phyloP scores from a whole-genome alignment of 352 stramenopile genomes.

The Globisporangium nunn region DNA sequence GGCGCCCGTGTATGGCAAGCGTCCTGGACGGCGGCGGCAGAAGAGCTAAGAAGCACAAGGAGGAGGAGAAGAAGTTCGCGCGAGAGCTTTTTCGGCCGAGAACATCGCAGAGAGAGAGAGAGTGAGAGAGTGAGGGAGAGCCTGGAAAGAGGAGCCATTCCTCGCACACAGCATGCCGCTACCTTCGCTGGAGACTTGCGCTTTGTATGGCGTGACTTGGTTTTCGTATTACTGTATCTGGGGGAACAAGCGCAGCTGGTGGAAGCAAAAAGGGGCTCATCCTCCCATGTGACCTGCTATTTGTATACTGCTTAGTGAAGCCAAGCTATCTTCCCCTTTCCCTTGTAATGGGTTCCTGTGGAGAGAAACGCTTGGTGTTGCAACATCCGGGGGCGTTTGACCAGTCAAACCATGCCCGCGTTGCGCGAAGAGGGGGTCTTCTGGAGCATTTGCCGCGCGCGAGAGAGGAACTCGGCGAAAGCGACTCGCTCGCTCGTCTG shows the following conservation, averaged over 20 bases:
- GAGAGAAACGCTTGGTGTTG: background rate
- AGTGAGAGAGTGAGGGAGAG: background rate
- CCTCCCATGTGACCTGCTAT: no score
- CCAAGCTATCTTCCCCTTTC: background rate
- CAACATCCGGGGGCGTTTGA: background rate
- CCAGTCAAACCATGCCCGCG: background rate
- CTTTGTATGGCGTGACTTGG: background rate
- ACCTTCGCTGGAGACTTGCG: no score
- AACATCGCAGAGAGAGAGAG: no score
- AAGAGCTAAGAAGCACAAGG: background rate
- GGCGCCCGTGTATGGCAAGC: no score
- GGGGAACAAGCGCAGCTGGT: background rate
- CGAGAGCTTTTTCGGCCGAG: no score
- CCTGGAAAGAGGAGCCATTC: background rate
- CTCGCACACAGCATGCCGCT: no score
- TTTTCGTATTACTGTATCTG: background rate
- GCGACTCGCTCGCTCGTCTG: background rate
- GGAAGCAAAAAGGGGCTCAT: background rate
- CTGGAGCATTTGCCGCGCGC: background rate
- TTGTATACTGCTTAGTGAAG: background rate
- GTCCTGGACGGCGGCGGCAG: background rate
- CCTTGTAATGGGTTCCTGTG: background rate
- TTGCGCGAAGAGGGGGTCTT: background rate
- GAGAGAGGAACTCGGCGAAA: constrained; percentile 9
- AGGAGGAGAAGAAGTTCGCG: background rate